Base-by-base conservation (phyloP, 2,329 filamentous ascomycete genomes). In the Scorias spongiosa region DNA sequence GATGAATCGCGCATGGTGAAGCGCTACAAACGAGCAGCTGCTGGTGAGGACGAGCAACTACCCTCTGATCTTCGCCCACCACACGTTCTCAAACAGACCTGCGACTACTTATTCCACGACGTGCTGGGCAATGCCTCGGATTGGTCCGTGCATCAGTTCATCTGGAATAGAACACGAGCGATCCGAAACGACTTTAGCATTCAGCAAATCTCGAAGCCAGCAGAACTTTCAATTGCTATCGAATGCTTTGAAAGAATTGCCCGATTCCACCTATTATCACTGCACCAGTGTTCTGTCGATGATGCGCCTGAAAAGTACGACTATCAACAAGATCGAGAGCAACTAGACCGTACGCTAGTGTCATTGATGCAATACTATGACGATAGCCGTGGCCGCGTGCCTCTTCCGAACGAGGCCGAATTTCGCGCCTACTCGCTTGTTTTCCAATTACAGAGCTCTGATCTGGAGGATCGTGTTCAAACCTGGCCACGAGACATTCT, bases 161-260 rank as follows among this genome's bases (percentile, higher is more conserved):
- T 80, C 20, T 81, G 77, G 77, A 76, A 80, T 54, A 69, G 77
- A 14, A 79, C 76, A 29, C 68, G 77, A 40, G 76, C 74, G 5
- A 72, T 81, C 46, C 70, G 77, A 36, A 80, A 80, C 53, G 77
- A 81, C 55, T 75, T 80, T 42, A 75, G 74, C 2, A 77, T 79
- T 15, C 75, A 79, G 56, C 71, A 75, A 52, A 61, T 78, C 45
- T 71, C 69, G 7, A 72, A 70, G 48, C 57, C 63, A n/a, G 63
- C 66, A n/a, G 71, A 79, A 53, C 66, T 80, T 30, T 60, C 63
- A 40, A 67, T 72, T 15, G 72, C 75, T 4, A 71, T 80, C 6
- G 71, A 72, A 17, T 79, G 75, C 51, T 70, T 75, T 41, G 77
- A 81, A 55, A 66, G 73, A 36, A 80, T 79, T 50, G 75, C 74